phyloP scores from a whole-genome alignment of 768 basidiomycete species.

The Sarcodon aspratus region DNA sequence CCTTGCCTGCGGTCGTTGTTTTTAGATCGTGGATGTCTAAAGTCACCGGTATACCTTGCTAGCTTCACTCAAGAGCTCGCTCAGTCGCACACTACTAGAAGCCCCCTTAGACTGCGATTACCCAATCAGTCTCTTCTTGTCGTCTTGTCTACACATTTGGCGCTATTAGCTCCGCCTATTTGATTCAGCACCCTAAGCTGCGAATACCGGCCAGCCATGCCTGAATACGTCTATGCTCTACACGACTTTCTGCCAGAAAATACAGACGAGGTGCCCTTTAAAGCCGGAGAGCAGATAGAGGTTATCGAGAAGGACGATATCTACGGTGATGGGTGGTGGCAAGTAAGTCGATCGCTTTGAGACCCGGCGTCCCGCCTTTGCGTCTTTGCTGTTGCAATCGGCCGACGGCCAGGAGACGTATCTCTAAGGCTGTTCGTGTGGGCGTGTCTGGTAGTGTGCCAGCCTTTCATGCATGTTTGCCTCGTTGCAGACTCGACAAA shows the following conservation, averaged over 20 bases:
- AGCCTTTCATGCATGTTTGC: background rate
- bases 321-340: slow-evolving; percentile 96
- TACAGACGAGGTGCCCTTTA: slow-evolving; percentile 85
- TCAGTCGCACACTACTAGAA: no score
- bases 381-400: background rate
- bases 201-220: slow-evolving; percentile 29
- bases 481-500: no score
- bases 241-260: slow-evolving; percentile 89
- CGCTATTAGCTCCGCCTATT: no score
- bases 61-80: no score
- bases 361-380: background rate
- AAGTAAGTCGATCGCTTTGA: slow-evolving; percentile 30
- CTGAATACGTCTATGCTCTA: slow-evolving; percentile 77
- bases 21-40: no score
- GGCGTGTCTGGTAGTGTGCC: background rate
- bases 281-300: slow-evolving; percentile 77
- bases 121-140: no score
- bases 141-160: no score
- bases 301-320: slow-evolving; percentile 89
- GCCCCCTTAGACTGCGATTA: no score
- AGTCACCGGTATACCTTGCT: no score
- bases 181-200: background rate
- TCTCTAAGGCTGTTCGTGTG: background rate
- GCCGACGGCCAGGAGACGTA: background rate
- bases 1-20: no score